Conservation (phyloP, 2,329 filamentous ascomycete species). For the Sporothrix brasiliensis region DNA sequence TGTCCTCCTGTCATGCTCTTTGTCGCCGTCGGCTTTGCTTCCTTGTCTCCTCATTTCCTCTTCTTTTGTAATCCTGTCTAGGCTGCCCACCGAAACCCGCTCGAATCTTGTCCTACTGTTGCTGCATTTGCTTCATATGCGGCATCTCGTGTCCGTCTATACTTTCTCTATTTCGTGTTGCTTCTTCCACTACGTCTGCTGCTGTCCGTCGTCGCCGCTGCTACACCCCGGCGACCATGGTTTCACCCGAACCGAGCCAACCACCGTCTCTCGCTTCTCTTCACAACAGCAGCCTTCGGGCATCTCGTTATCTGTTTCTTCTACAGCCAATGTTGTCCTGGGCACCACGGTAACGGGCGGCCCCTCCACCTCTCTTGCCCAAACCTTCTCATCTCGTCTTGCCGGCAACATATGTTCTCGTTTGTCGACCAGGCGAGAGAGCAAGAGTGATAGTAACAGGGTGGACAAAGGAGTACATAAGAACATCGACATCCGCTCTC, state of each 20-base stretch:
- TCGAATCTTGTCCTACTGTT: neutral
- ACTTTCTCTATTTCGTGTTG: neutral
- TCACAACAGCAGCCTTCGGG: slow-evolving; percentile 17
- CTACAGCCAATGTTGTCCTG: slow-evolving; percentile 12
- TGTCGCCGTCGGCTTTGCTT: neutral
- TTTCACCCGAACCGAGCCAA: slow-evolving; percentile 30
- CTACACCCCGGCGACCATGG: slow-evolving; percentile 26
- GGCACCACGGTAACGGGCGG: neutral
- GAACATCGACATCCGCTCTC: neutral
- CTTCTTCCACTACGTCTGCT: neutral
- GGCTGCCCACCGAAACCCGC: neutral
- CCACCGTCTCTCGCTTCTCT: slow-evolving; percentile 27
- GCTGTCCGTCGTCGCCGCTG: slow-evolving; percentile 21
- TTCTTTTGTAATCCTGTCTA: neutral
- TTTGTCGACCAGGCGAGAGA: neutral
- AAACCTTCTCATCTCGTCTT: slow-evolving; percentile 8
- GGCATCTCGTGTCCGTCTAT: neutral
- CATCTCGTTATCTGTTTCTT: slow-evolving; percentile 19
- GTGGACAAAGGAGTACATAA: neutral
- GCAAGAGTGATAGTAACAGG: neutral
- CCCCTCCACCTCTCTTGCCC: neutral
- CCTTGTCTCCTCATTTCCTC: neutral
- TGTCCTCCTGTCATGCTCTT: neutral
- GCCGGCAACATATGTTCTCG: neutral
- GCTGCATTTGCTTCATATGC: neutral